A percentile compares a stretch with the other conserved stretches of the same genome.
Conservation (phyloP, 202 grass and related monocot genomes). For the Setaria viridis region DNA sequence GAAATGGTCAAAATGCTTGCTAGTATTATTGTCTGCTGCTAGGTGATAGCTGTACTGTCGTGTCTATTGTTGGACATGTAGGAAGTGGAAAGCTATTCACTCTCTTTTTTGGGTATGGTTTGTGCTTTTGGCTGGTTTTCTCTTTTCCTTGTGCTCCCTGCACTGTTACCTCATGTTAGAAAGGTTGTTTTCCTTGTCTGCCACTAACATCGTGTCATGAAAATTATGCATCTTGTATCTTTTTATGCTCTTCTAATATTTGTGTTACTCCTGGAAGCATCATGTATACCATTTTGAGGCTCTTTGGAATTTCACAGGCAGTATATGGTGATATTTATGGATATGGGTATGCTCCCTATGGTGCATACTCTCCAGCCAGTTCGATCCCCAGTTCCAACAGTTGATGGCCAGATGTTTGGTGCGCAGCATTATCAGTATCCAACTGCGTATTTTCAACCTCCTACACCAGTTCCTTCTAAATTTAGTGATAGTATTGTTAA, state of each 20-base stretch:
- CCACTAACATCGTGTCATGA: conserved; percentile 41
- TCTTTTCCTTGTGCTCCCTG: conserved; percentile 19
- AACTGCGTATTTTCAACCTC: conserved; percentile 73
- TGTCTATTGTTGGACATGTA: conserved; percentile 49
- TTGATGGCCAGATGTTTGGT: conserved; percentile 83
- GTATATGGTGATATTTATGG: conserved; percentile 96
- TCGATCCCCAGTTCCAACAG: conserved; percentile 80
- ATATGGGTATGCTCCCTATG: conserved; percentile 90
- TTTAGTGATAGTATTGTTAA: background rate
- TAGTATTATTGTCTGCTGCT: conserved; percentile 42
- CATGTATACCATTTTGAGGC: background rate
- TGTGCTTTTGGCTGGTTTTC: conserved; percentile 22
- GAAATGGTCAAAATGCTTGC: conserved; percentile 44
- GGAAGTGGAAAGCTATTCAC: conserved; percentile 42
- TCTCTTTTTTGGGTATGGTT: conserved; percentile 26
- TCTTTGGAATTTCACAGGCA: conserved; percentile 54
- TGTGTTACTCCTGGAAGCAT: conserved; percentile 10
- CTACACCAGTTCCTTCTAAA: conserved; percentile 53
- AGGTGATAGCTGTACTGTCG: conserved; percentile 35
- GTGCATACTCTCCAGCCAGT: conserved; percentile 77
- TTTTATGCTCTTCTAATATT: conserved; percentile 15
- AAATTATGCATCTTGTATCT: conserved; percentile 6
- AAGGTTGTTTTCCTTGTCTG: conserved; percentile 36
- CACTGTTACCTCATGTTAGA: background rate
- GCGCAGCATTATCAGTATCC: conserved; percentile 90